Conservation (phyloP, 176 grass and related monocot genomes). For the Avena insularis region DNA sequence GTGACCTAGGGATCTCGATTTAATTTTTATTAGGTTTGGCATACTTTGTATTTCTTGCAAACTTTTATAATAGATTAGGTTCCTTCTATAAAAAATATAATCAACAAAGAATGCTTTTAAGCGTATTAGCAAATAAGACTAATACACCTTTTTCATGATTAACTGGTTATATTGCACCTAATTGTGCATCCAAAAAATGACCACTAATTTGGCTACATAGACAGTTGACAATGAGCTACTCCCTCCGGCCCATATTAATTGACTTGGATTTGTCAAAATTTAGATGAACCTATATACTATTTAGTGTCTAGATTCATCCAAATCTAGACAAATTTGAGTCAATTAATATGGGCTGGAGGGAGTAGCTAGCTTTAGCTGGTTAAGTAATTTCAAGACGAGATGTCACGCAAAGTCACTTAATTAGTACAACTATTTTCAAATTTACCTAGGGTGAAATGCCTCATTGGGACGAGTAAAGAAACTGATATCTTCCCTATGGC, state of each 20-base stretch:
- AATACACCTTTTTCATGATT: background rate
- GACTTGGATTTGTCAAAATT: too few species aligned
- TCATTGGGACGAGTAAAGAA: slow-evolving; percentile 58
- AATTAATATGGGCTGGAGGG: too few species aligned
- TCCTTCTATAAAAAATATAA: too few species aligned
- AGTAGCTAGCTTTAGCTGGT: background rate
- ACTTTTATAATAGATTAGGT: too few species aligned
- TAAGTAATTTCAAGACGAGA: slow-evolving; percentile 39
- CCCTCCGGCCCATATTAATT: too few species aligned
- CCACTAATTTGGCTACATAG: background rate
- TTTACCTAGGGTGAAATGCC: slow-evolving; percentile 41
- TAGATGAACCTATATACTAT: too few species aligned
- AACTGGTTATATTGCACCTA: background rate
- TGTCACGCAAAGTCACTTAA: slow-evolving; percentile 45
- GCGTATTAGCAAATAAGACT: background rate
- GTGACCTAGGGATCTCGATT: too few species aligned
- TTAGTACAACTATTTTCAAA: slow-evolving; percentile 51
- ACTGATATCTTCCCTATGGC: slow-evolving; percentile 13
- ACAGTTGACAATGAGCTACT: background rate
- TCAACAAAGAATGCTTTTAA: too few species aligned
- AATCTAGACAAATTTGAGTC: too few species aligned
- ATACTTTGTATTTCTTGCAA: too few species aligned
- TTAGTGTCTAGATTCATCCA: too few species aligned
- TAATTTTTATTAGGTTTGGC: too few species aligned
- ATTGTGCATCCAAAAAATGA: background rate